These are phyloP conservation scores for Ilyonectria mors-panacis DNA, from an alignment of 2,329 filamentous ascomycete genomes.

Conservation along the genomic window DNA sequence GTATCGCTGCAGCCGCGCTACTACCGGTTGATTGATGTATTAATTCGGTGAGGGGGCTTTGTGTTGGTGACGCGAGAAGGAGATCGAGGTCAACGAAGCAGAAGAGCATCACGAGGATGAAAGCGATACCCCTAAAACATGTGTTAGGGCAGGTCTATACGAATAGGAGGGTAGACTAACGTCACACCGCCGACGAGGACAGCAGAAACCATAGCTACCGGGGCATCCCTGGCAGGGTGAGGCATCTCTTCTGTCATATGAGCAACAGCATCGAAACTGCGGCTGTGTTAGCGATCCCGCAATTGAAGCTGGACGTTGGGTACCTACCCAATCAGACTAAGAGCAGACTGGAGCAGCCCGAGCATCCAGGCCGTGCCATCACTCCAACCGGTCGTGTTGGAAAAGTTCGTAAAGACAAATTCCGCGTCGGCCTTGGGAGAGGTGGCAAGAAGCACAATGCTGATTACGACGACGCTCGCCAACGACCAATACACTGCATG, in stretches of 20 bases:
- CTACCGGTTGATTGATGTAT: slow-evolving; percentile 59
- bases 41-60: slow-evolving; percentile 63
- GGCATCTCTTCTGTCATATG: slow-evolving; percentile 65
- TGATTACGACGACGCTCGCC: slow-evolving; percentile 58
- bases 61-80: slow-evolving; percentile 55
- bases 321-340: slow-evolving; percentile 51
- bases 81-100: slow-evolving; percentile 56
- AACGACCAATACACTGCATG: slow-evolving; percentile 58
- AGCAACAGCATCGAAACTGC: slow-evolving; percentile 59
- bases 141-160: background rate
- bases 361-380: slow-evolving; percentile 64
- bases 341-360: slow-evolving; percentile 59
- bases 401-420: slow-evolving; percentile 62
- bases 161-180: slow-evolving; percentile 43
- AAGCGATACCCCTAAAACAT: slow-evolving; percentile 50
- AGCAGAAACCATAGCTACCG: slow-evolving; percentile 57
- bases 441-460: slow-evolving; percentile 59
- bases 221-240: slow-evolving; percentile 56
- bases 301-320: fast-evolving
- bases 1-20: slow-evolving; percentile 55
- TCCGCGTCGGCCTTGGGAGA: slow-evolving; percentile 56
- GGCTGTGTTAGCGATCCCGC: background rate
- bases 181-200: slow-evolving; percentile 59
- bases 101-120: slow-evolving; percentile 61
- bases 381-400: slow-evolving; percentile 62